These are phyloP conservation scores for Madurella fahalii DNA, from an alignment of 2,329 filamentous ascomycete species.

Conservation along the genomic window DNA sequence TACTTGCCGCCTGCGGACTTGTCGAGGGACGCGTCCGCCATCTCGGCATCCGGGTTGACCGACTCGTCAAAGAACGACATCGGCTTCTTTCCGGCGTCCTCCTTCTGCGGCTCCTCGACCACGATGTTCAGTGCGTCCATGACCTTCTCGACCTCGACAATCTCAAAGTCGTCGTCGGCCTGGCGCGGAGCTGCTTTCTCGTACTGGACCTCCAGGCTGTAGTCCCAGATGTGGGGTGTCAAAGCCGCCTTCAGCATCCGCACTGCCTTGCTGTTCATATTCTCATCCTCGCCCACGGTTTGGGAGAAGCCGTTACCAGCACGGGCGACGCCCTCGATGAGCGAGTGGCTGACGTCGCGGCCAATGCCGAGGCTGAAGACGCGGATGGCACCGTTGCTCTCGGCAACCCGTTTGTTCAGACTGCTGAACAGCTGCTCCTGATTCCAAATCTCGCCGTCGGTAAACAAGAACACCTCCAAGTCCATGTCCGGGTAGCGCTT, in stretches of 20 bases:
- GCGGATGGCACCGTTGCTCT: slow-evolving; percentile 42
- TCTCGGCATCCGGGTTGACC: slow-evolving; percentile 38
- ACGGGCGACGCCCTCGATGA: slow-evolving; percentile 52
- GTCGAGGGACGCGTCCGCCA: slow-evolving; percentile 26
- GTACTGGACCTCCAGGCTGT: slow-evolving; percentile 61
- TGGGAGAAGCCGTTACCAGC: slow-evolving; percentile 59
- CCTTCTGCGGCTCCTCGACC: slow-evolving; percentile 22
- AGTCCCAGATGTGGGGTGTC: slow-evolving; percentile 62
- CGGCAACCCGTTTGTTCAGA: slow-evolving; percentile 38
- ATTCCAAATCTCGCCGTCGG: slow-evolving; percentile 53
- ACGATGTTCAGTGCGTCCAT: slow-evolving; percentile 44
- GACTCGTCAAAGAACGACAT: slow-evolving; percentile 59
- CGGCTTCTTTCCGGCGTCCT: slow-evolving; percentile 31
- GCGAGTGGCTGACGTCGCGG: slow-evolving; percentile 43
- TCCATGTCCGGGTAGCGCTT: slow-evolving; percentile 43
- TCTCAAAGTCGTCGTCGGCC: slow-evolving; percentile 54
- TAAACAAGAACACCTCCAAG: slow-evolving; percentile 52
- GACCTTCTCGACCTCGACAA: slow-evolving; percentile 59
- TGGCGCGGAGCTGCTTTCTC: slow-evolving; percentile 18
- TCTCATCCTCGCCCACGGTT: slow-evolving; percentile 57
- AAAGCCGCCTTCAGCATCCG: slow-evolving; percentile 71
- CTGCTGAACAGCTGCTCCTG: slow-evolving; percentile 42
- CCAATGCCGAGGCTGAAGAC: slow-evolving; percentile 56
- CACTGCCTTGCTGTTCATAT: slow-evolving; percentile 64
- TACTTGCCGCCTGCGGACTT: slow-evolving; percentile 34